Percentiles rank a stretch among this genome's conserved stretches.
Evolutionary conservation across 1,284 basidiomycete species (phyloP).

Genomic region (Porogramme epimiltina): DNA sequence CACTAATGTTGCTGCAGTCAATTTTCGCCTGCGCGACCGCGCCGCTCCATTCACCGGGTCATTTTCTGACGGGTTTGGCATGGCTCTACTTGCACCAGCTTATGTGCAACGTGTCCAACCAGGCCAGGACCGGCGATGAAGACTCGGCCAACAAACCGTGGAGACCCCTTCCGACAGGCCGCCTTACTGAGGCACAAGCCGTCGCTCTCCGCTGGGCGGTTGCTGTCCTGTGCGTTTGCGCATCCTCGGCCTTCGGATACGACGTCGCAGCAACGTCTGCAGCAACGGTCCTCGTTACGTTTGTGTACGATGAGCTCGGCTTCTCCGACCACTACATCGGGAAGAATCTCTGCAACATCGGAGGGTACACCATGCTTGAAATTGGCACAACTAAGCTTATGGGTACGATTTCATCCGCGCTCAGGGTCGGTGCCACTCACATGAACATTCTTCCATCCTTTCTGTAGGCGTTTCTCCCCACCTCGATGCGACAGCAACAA

Average conservation of each 20-base stretch:
- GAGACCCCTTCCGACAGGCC: conserved; percentile 36
- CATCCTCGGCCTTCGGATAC: conserved; percentile 25
- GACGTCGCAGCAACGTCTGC: conserved; percentile 27
- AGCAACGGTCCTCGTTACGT: conserved; percentile 28
- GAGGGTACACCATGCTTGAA: conserved; percentile 37
- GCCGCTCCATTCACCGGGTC: conserved; percentile 19
- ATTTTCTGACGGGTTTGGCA: conserved; percentile 15
- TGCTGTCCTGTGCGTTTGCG: conserved; percentile 26
- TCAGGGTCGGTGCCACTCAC: not conserved
- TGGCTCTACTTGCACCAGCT: conserved; percentile 39
- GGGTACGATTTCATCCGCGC: conserved; percentile 21
- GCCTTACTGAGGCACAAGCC: conserved; percentile 29
- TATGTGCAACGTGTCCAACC: conserved; percentile 38
- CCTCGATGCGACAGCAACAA: conserved; percentile 23
- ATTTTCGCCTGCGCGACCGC: conserved; percentile 27
- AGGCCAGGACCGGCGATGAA: conserved; percentile 30
- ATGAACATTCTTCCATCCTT: not conserved
- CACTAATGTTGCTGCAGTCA: conserved; percentile 18
- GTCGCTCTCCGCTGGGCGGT: conserved; percentile 32
- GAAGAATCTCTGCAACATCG: conserved; percentile 34
- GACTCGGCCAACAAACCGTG: conserved; percentile 37
- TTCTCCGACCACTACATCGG: conserved; percentile 28
- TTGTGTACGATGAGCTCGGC: conserved; percentile 33
- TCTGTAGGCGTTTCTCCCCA: conserved; percentile 13
- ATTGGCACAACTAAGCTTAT: conserved; percentile 33